phyloP scores from a whole-genome alignment of 208 protist genomes.

The Trypanosoma grayi region DNA sequence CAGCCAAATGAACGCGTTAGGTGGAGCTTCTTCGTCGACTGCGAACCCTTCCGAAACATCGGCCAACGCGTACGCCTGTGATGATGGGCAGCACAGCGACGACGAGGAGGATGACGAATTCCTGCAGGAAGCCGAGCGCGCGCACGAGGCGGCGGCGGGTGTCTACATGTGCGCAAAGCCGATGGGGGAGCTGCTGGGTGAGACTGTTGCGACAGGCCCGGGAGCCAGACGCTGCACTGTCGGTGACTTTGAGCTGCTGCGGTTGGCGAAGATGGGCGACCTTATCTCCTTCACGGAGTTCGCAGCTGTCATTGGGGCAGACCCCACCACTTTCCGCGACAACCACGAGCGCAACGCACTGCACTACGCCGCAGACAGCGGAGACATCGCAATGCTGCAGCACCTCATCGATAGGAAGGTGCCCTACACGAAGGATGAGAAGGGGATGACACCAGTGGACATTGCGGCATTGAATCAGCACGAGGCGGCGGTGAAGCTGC shows the following conservation, averaged over 20 bases:
- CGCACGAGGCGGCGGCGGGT: not conserved
- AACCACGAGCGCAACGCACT: slow-evolving; percentile 74
- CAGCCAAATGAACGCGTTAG: slow-evolving; percentile 14
- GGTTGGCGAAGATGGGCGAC: slow-evolving; percentile 83
- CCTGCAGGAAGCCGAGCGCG: slow-evolving; percentile 7
- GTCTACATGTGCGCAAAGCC: slow-evolving; percentile 31
- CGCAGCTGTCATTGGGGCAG: slow-evolving; percentile 25
- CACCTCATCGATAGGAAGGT: slow-evolving; percentile 42
- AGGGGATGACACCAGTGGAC: slow-evolving; percentile 73
- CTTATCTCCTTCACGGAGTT: slow-evolving; percentile 53
- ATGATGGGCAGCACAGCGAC: slow-evolving; percentile 6
- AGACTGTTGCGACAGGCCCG: slow-evolving; percentile 39
- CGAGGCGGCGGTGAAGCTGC: slow-evolving; percentile 17
- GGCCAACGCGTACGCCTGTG: not conserved
- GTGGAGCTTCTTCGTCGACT: not conserved
- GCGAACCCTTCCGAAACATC: not conserved
- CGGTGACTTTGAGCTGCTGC: slow-evolving; percentile 83
- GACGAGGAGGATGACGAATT: slow-evolving; percentile 30
- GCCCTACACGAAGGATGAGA: slow-evolving; percentile 58
- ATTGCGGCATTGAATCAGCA: slow-evolving; percentile 62
- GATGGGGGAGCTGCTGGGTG: slow-evolving; percentile 21
- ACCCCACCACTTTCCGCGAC: slow-evolving; percentile 54
- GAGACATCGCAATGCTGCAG: slow-evolving; percentile 44
- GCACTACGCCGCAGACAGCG: slow-evolving; percentile 83
- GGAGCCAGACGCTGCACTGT: slow-evolving; percentile 34